Conservation (phyloP, 768 basidiomycete species). For the Tubosaeta sp. region DNA sequence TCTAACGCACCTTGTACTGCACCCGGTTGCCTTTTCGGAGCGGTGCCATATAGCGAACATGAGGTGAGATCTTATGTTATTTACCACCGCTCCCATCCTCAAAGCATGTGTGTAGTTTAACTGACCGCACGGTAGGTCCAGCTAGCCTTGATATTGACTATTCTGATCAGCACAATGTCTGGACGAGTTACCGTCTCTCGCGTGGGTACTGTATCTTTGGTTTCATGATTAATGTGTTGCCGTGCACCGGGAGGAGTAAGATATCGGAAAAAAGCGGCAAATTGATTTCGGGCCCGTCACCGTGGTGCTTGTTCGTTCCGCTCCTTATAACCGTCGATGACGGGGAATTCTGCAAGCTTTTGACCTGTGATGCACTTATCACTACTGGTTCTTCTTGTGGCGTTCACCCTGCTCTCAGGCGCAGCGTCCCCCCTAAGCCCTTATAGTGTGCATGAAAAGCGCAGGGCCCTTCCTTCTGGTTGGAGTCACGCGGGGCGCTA, state of each 20-base stretch:
- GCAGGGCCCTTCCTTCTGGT: slow-evolving; percentile 28
- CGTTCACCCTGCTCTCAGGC: slow-evolving; percentile 11
- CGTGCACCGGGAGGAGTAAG: background rate
- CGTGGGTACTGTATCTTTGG: background rate
- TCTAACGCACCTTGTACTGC: too few species aligned
- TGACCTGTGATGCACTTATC: slow-evolving; percentile 11
- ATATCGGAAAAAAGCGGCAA: background rate
- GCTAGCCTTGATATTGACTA: background rate
- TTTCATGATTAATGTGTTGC: background rate
- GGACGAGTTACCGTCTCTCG: too few species aligned
- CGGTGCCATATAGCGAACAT: too few species aligned
- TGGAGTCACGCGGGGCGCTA: slow-evolving; percentile 39
- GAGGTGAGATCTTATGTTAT: too few species aligned
- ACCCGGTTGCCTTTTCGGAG: too few species aligned
- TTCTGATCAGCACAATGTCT: background rate
- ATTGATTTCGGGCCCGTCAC: background rate
- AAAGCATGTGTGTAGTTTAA: too few species aligned
- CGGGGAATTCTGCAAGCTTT: background rate
- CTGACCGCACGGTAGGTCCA: background rate
- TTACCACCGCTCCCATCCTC: too few species aligned
- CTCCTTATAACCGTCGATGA: background rate
- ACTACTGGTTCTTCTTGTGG: slow-evolving; percentile 2
- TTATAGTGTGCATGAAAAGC: slow-evolving; percentile 39
- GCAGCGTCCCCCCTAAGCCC: slow-evolving; percentile 12
- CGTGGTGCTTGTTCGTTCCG: background rate